Percentiles rank a stretch among this genome's conserved stretches.
These are phyloP conservation scores for Linnemannia exigua DNA, from an alignment of 192 early-diverging fungal genomes.

Conservation along the genomic window DNA sequence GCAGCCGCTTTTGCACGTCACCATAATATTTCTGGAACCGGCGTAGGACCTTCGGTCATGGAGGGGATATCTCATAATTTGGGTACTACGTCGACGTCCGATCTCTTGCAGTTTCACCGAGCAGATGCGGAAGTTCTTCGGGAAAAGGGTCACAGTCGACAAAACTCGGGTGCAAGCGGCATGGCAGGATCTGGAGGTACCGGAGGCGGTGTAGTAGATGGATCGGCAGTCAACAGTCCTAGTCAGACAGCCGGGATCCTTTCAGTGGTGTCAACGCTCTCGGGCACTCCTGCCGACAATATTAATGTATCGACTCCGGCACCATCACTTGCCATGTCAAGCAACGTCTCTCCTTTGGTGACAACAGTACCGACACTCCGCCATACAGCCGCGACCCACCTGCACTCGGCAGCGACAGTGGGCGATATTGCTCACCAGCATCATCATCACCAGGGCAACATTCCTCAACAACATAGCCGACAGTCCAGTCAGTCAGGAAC, in stretches of 20 bases:
- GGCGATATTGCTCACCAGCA: conserved; percentile 23
- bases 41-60: conserved; percentile 16
- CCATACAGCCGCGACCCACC: conserved; percentile 11
- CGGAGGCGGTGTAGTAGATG: conserved; percentile 2
- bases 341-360: conserved; percentile 23
- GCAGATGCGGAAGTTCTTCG: conserved; percentile 10
- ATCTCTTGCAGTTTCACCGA: conserved; percentile 34
- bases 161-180: conserved; percentile 15
- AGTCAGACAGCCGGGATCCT: conserved; percentile 28
- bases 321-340: conserved; percentile 15
- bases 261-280: conserved; percentile 10
- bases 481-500: conserved; percentile 36
- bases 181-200: not conserved
- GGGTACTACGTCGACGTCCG: conserved; percentile 9
- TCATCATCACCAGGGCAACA: conserved; percentile 15
- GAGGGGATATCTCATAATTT: conserved; percentile 25
- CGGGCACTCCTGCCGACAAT: not conserved
- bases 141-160: conserved; percentile 37
- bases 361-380: conserved; percentile 35
- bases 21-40: conserved; percentile 1
- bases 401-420: conserved; percentile 5
- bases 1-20: conserved; percentile 3
- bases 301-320: conserved; percentile 11
- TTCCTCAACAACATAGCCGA: conserved; percentile 35
- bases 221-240: not conserved